A percentile compares a stretch with the other conserved stretches of the same genome.
These are phyloP conservation scores for Komagataella pseudopastoris DNA, from an alignment of 805 yeast species.

Conservation along the genomic window DNA sequence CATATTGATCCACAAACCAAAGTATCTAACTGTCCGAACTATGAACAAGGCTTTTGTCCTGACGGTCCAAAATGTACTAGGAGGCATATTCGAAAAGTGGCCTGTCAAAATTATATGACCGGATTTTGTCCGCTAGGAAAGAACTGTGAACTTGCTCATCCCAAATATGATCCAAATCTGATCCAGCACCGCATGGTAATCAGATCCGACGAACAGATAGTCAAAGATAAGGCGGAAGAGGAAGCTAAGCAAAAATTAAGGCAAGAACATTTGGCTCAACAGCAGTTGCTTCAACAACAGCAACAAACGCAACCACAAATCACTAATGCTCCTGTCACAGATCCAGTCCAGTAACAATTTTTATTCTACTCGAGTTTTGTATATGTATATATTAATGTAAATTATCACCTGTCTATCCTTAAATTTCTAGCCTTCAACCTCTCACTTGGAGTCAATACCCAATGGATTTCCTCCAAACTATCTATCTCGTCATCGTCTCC, in stretches of 20 bases:
- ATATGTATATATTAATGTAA: not conserved
- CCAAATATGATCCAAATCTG: constrained; percentile 42
- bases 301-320: not conserved
- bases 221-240: constrained; percentile 8
- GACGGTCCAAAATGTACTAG: constrained; percentile 79
- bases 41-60: constrained; percentile 81
- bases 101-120: constrained; percentile 70
- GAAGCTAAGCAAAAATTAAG: constrained; percentile 1
- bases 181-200: constrained; percentile 31
- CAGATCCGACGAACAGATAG: constrained; percentile 24
- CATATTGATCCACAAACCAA: constrained; percentile 85
- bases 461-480: constrained; percentile 22
- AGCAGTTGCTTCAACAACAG: not conserved
- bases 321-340: not conserved
- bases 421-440: constrained; percentile 46
- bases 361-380: not conserved
- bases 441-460: constrained; percentile 75
- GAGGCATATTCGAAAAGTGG: constrained; percentile 61
- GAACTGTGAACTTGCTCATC: constrained; percentile 71
- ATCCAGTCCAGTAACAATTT: not conserved
- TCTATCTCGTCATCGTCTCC: constrained; percentile 38
- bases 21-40: constrained; percentile 79
- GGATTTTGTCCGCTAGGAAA: constrained; percentile 93
- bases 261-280: not conserved
- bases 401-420: constrained; percentile 25